Base-by-base conservation (phyloP, 2,329 filamentous ascomycete genomes). In the Ceratocystis cubensis region DNA sequence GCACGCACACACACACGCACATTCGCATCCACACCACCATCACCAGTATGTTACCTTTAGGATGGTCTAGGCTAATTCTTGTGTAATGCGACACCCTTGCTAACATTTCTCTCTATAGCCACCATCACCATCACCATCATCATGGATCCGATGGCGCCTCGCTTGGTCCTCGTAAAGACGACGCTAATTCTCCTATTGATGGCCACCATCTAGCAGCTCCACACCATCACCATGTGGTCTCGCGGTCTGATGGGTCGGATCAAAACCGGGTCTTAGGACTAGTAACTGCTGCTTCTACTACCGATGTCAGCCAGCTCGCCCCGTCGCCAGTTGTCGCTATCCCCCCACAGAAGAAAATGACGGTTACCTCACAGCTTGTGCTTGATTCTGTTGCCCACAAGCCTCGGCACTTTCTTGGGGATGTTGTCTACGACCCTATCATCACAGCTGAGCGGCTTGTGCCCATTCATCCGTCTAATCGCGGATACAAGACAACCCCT, bases 371-470 rank as follows among this genome's bases (percentile, higher is more conserved):
- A 1, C 81, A 88, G 69, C 81, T 83, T 0, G 83, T 96, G 0
- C 75, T 96, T 13, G 85, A 91, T 1, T 86, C 84, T 37, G 85
- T 93, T 3, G 81, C 86, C 0, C 78, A 87, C 67, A 80, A 84
- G 20, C 88, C 89, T 7, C 87, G 91, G 8, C 82, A 85, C 66
- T 91, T 96, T 73, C 82, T 97, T 1, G 93, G 93, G 44, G 89
- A 91, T 67, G 88, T 89, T 3, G 79, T 96, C 15, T 97, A 97
- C 73, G 82, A 88, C 63, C 84, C 89, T 0, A 81, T 79, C 5
- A 78, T 96, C 3, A 81, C 79, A 70, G 77, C 82, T 0, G 77
- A 78, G 3, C 76, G 82, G 8, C 72, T 82, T 13, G 74, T 80
- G 10, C 77, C 76, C 1, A 76, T 74, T 7, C 72, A 71, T 1